Conservation (phyloP, 2,329 filamentous ascomycete genomes). For the Aspergillus arachidicola region DNA sequence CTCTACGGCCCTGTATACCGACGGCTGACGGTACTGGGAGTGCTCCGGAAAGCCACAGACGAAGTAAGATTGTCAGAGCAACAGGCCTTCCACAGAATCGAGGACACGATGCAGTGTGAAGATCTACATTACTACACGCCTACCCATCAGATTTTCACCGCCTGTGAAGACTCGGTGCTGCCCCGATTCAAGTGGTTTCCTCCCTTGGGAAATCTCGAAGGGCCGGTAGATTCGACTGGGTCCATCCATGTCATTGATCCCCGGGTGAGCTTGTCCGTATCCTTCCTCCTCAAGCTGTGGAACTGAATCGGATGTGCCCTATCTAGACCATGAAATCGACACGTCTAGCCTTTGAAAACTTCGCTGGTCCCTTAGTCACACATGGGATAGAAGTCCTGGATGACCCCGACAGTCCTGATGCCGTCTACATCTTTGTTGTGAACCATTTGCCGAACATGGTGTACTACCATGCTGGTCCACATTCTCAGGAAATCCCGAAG, state of each 20-base stretch:
- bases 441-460: constrained; percentile 60
- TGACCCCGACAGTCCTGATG: constrained; percentile 45
- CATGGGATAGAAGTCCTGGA: constrained; percentile 64
- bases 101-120: constrained; percentile 60
- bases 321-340: constrained; percentile 51
- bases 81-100: constrained; percentile 44
- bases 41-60: constrained; percentile 24
- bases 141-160: constrained; percentile 56
- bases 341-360: constrained; percentile 54
- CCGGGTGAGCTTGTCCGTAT: constrained; percentile 37
- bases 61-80: constrained; percentile 33
- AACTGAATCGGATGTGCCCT: neutral
- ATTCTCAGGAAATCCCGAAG: constrained; percentile 35
- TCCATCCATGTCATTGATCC: constrained; percentile 57
- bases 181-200: constrained; percentile 58
- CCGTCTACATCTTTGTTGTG: constrained; percentile 63
- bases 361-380: constrained; percentile 57
- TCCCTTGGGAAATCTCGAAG: constrained; percentile 45
- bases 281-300: neutral
- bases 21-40: constrained; percentile 25
- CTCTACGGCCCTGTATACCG: constrained; percentile 23
- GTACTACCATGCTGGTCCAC: constrained; percentile 25
- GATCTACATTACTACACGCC: constrained; percentile 60
- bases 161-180: constrained; percentile 53
- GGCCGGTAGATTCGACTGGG: constrained; percentile 33